Evolutionary conservation across 2,329 filamentous ascomycete species (phyloP), one percentile per base, ranked within the genome.

Genomic region (Paecilomyces dactylethromorphus): DNA sequence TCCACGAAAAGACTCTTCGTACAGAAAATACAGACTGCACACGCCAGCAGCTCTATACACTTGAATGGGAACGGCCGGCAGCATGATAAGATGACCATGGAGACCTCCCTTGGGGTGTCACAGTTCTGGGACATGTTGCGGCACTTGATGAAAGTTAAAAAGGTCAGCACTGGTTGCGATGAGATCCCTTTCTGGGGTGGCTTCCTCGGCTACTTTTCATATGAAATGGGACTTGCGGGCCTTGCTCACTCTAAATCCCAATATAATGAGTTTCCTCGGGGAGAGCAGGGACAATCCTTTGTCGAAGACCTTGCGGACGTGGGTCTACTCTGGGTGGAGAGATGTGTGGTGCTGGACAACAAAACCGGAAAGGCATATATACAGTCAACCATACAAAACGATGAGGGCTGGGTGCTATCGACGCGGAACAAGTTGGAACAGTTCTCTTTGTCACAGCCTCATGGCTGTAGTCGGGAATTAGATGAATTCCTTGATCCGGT

Each of bases 141-240:
- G 21, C 69, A 72, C 55, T 66, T 79, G 57, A 70, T 80, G 66
- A 68, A 74, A n/a, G 68, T 68, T 64, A 76, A 74, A 55, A 74
- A 68, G 56, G 69, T 78, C 10, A 61, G 64, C 18, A 65, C 64
- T 18, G 75, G 75, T 0, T 68, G 71, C 61, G 45, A 55, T 3
- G 62, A 73, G 1, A 67, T 77, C 21, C 78, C 89, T 0, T 96
- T 96, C 69, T 85, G 90, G 74, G 92, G 91, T 56, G 92, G 92
- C 0, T 87, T 96, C 60, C 85, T 96, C 75, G 92, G 92, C 0
- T 95, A 88, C 67, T 82, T 91, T 55, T 91, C 90, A 0, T 96
- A 96, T 61, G 92, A 96, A 71, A 85, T 92, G 69, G 90, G 91
- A 0, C 77, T 95, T 1, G 78, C 72, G 6, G 68, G 72, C 54